Base-by-base conservation (phyloP, 305 asterid species). In the Coffea humblotiana region DNA sequence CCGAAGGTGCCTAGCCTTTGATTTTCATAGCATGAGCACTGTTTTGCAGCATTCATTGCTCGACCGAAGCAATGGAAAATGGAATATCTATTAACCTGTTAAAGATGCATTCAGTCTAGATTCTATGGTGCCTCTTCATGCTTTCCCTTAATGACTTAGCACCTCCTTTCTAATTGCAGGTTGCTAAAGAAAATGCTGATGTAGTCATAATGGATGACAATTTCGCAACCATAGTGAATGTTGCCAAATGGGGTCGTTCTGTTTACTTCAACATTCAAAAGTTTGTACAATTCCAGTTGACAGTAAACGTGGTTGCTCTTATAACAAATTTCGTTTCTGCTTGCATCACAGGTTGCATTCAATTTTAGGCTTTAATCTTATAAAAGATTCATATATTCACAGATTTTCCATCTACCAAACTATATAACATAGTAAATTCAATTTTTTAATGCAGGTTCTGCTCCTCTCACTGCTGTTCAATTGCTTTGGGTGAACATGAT, bases 401-500 rank as follows among this genome's bases (percentile, higher is more conserved):
- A 14, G 23, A 9, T 63, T 18, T 27, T 27, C 48, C 27, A 2
- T 80, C 40, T 68, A n/a, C 65, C 8, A 9, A 35, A 69, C 29
- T 51, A 48, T 27, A 52, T 52, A 74, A 78, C 51, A 68, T 1
- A 72, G 45, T 68, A 77, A 51, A 47, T 79, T 27, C 27, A 5
- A 43, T 7, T 13, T 6, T 51, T 32, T 93, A 92, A 10, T n/a
- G 10, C 93, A 95, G 98, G 99, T 64, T 89, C 97, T 35, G 99
- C 97, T 76, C 99, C 99, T 71, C 97, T 95, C 71, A 95, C 99
- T 11, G 98, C 97, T n/a, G 98, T 95, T 47, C 99, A 95, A 85
- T 87, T 95, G 91, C 96, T 95, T 3, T 95, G 99, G 98, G 99
- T 95, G 79, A 95, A 95, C 94, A 88, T 95, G 76, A 95, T 95